Evolutionary conservation across 768 basidiomycete genomes (phyloP), one percentile per base, ranked within the genome.

Genomic region (Suillus ampliporus): DNA sequence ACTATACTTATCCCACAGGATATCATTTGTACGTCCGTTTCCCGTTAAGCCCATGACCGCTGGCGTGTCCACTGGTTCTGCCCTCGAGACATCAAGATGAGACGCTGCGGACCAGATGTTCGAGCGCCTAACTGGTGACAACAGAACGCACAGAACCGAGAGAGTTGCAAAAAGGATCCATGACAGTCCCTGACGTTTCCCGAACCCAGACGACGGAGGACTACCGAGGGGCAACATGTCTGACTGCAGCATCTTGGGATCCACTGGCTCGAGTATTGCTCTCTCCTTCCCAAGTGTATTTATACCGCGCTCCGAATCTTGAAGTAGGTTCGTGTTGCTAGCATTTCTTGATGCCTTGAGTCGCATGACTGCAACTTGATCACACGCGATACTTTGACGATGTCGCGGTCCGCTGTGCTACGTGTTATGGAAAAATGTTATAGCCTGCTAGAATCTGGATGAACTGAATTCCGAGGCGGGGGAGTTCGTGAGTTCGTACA

Each of bases 1-100:
- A 70, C 88, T 91, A 71, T 89, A 90, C 66, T 86, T 88, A 72
- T 93, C 91, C 85, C 84, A 85, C 61, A 78, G 68, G 28, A 83
- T 79, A 31, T 78, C 75, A 13, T 74, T 70, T 15, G 79, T 80
- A 46, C 71, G 74, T 56, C 74, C 74, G 50, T 77, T 76, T 8
- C 76, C 71, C 9, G 56, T 65, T 26, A 76, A 52, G 21, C 51
- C 56, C 6, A 61, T 43, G 13, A 64, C 38, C 31, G 28, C 35
- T 3, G 14, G 28, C 23, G 26, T 19, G 7, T 40, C 26, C 38
- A 51, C 40, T 37, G 60, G 52, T 44, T 61, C 65, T 5, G 17
- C 23, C 61, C 35, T 60, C 19, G 37, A 43, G 23, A 61, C 41
- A 56, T 50, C 41, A 40, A 28, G 51, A 34, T 35, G 62, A 63